These are phyloP conservation scores for Polytrichum commune DNA, from an alignment of 225 moss, liverwort and hornwort genomes.

Conservation along the genomic window DNA sequence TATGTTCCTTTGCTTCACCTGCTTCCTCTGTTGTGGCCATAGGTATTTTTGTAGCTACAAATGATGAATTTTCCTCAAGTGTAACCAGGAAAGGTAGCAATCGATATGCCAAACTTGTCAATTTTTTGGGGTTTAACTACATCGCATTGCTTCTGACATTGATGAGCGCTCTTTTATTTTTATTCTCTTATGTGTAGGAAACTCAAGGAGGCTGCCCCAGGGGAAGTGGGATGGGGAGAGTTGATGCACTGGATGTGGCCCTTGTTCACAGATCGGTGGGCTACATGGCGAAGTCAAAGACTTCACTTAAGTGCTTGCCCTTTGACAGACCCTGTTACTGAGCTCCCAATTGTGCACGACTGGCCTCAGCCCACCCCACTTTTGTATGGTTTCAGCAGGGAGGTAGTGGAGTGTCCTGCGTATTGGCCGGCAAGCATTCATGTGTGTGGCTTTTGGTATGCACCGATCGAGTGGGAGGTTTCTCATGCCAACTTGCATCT, in stretches of 20 bases:
- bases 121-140: too few species aligned
- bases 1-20: too few species aligned
- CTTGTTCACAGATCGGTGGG: conserved; percentile 84
- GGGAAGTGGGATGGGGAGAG: conserved; percentile 92
- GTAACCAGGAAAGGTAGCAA: too few species aligned
- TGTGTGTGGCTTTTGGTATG: conserved; percentile 94
- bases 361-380: conserved; percentile 84
- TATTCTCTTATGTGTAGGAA: conserved; percentile 16
- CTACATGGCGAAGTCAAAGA: conserved; percentile 59
- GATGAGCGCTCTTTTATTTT: too few species aligned
- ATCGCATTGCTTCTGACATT: too few species aligned
- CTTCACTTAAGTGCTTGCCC: conserved; percentile 85
- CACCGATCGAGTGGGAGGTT: conserved; percentile 74
- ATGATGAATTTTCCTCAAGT: too few species aligned
- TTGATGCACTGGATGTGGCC: conserved; percentile 99
- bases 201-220: conserved; percentile 54
- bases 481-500: conserved; percentile 11
- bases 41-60: too few species aligned
- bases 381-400: conserved; percentile 69
- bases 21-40: too few species aligned
- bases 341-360: conserved; percentile 62
- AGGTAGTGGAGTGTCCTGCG: conserved; percentile 83
- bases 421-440: conserved; percentile 84
- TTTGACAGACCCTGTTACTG: conserved; percentile 88
- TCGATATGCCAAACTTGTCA: too few species aligned